Percentiles rank a stretch among this genome's conserved stretches.
These are phyloP conservation scores for Coniferiporia sulphurascens DNA, from an alignment of 1,284 basidiomycete genomes.

Conservation along the genomic window DNA sequence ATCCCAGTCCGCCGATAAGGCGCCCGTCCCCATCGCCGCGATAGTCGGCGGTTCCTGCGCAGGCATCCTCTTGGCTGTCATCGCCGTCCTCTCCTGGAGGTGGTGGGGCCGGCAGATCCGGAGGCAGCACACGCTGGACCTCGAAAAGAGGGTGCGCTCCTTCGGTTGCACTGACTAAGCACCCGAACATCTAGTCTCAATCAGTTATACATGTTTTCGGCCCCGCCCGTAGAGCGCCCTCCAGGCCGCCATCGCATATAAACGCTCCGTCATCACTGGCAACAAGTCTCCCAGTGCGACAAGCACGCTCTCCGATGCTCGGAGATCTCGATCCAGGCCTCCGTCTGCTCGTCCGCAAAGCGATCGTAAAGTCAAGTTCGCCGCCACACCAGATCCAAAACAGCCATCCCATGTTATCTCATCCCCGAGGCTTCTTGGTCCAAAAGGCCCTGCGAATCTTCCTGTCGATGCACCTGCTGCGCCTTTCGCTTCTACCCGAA, in stretches of 20 bases:
- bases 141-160: constrained; percentile 37
- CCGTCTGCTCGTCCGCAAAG: constrained; percentile 4
- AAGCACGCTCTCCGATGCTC: background rate
- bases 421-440: background rate
- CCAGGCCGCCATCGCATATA: constrained; percentile 3
- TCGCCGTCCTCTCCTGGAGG: constrained; percentile 41
- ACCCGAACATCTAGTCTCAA: background rate
- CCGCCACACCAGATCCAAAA: background rate
- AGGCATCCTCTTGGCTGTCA: constrained; percentile 43
- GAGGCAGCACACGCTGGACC: constrained; percentile 32
- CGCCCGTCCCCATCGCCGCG: constrained; percentile 39
- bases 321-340: constrained; percentile 7
- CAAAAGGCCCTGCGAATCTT: background rate
- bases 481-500: too few relatives aligned
- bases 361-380: constrained; percentile 12
- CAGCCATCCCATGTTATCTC: constrained; percentile 1
- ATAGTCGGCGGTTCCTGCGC: constrained; percentile 47
- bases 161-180: background rate
- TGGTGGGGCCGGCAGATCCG: constrained; percentile 46
- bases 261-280: constrained; percentile 7
- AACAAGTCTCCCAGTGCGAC: background rate
- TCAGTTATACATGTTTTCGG: too few relatives aligned
- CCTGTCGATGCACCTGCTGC: too few relatives aligned
- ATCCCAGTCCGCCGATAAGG: background rate
- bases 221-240: background rate